Percentiles rank a stretch among this genome's conserved stretches.
These are phyloP conservation scores for Lichtheimia hyalospora DNA, from an alignment of 371 early-diverging fungal species.

Conservation along the genomic window DNA sequence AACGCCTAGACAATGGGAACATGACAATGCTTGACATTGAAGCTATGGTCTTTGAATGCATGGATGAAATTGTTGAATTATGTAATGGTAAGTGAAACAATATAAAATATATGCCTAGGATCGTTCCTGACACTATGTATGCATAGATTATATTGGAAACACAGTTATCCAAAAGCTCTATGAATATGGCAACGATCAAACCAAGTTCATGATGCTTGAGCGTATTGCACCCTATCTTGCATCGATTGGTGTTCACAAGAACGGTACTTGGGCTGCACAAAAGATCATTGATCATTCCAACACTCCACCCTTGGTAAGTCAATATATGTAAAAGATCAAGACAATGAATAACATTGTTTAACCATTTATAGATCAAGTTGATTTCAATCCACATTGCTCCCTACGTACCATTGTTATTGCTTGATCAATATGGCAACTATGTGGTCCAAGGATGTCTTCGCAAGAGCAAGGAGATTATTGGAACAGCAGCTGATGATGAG, in stretches of 20 bases:
- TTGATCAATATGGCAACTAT: slow-evolving; percentile 90
- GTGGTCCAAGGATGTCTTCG: slow-evolving; percentile 86
- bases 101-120: background rate
- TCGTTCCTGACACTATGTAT: slow-evolving; percentile 61
- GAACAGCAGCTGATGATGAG: slow-evolving; percentile 34
- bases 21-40: slow-evolving; percentile 47
- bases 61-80: slow-evolving; percentile 36
- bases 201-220: slow-evolving; percentile 45
- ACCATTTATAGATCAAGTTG: slow-evolving; percentile 55
- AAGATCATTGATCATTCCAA: slow-evolving; percentile 80
- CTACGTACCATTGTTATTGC: slow-evolving; percentile 71
- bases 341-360: background rate
- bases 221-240: slow-evolving; percentile 73
- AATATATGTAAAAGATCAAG: too few species aligned
- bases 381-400: slow-evolving; percentile 53
- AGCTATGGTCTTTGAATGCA: slow-evolving; percentile 67
- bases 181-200: slow-evolving; percentile 61
- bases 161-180: slow-evolving; percentile 81
- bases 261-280: slow-evolving; percentile 93
- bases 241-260: slow-evolving; percentile 86
- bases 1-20: slow-evolving; percentile 69
- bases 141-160: slow-evolving; percentile 88
- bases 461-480: slow-evolving; percentile 26
- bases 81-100: slow-evolving; percentile 29
- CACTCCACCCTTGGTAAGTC: slow-evolving; percentile 35